phyloP scores from a whole-genome alignment of 2,329 filamentous ascomycete genomes.

The Diaporthe longicolla region DNA sequence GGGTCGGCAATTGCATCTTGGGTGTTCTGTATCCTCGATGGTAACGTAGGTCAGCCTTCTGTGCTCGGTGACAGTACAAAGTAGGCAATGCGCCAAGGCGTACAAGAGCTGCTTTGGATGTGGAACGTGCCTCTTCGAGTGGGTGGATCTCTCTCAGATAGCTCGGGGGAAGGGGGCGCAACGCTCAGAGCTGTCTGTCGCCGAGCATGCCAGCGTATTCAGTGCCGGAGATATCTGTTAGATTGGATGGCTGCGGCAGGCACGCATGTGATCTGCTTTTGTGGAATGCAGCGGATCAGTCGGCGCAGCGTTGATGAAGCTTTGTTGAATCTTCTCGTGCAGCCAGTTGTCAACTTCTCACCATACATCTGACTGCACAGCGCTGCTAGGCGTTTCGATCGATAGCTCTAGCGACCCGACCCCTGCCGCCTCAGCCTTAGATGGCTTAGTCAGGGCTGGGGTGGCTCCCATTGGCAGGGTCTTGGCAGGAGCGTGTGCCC shows the following conservation, averaged over 20 bases:
- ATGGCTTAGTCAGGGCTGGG: constrained; percentile 9
- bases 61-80: not conserved
- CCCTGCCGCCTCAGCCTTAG: constrained; percentile 23
- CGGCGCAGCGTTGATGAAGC: constrained; percentile 18
- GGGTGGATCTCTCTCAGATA: not conserved
- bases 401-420: constrained; percentile 19
- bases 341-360: constrained; percentile 35
- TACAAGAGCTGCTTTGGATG: constrained; percentile 11
- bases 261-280: not conserved
- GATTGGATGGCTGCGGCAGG: not conserved
- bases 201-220: constrained; percentile 27
- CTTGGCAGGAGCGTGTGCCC: not conserved
- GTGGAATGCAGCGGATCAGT: not conserved
- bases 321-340: constrained; percentile 19
- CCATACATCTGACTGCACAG: not conserved
- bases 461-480: not conserved
- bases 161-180: constrained; percentile 16
- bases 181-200: constrained; percentile 20
- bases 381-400: constrained; percentile 18
- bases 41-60: constrained; percentile 4
- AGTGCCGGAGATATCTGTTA: not conserved
- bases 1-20: constrained; percentile 61
- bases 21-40: not conserved
- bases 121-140: constrained; percentile 26
- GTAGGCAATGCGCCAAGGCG: constrained; percentile 18